Evolutionary conservation across 805 yeast species (phyloP), one percentile per base, ranked within the genome.

Genomic region (Blastobotrys attinorum): DNA sequence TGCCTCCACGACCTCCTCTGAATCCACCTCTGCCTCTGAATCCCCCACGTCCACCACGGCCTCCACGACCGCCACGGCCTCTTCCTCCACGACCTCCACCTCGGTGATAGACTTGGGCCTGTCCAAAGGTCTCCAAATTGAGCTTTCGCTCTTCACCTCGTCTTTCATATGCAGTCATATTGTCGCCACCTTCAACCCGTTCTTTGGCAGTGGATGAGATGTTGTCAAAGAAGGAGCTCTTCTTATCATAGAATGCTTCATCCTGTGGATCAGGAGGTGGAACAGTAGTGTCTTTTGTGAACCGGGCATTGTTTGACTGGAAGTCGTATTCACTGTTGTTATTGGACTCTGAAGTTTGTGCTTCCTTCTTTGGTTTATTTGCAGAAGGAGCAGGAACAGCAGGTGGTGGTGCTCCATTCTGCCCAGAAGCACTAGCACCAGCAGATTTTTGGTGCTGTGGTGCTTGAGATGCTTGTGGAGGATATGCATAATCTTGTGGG

Each of bases 221-320:
- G 48, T 75, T 77, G 64, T 92, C 97, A 58, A 90, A 90, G 63
- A 92, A 90, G 1, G 97, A 88, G 11, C 87, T 76, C 56, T 75
- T 74, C 62, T 81, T 87, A 66, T 88, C 76, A 67, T 92, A 92
- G 43, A 52, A 47, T 33, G 51, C 57, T 20, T 59, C 63, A 15
- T 48, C 60, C 7, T 53, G 51, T 3, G 58, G 54, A 7, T 44
- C 54, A 15, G 55, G 48, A 32, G 56, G 48, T n/a, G n/a, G n/a
- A n/a, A n/a, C n/a, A 27, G 58, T 42, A 15, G 37, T 35, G 42
- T 75, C 79, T 52, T 71, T 75, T 22, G 48, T 31, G 62, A 87
- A 85, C 59, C 77, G 79, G 31, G 89, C 88, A 60, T 83, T 85
- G 52, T 76, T 76, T 21, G 77, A 60, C 52, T 72, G 83, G 59